Base-by-base conservation (phyloP, 2,329 filamentous ascomycete genomes). In the Onygena corvina region DNA sequence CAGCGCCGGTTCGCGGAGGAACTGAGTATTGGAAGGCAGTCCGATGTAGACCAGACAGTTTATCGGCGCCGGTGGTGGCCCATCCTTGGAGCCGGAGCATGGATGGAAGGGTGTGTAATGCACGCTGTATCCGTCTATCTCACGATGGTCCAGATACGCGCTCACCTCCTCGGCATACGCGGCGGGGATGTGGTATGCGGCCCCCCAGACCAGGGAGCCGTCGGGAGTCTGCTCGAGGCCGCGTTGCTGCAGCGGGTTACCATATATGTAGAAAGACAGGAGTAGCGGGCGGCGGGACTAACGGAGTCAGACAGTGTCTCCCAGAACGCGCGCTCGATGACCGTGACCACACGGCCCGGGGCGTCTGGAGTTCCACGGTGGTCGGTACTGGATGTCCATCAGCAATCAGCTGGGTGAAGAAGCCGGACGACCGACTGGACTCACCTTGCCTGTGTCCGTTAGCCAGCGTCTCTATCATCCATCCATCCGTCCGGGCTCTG, bases 51-150 rank as follows among this genome's bases (percentile, higher is more conserved):
- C 86, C 54, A 95, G 77, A 52, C 77, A 81, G 8, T 67, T 66
- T 52, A 76, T 72, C 4, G 71, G 65, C 30, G 35, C 18, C 21
- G 20, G 25, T 12, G 18, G 38, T 48, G 40, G 25, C 48, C 49
- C 21, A 46, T 53, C 50, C 79, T 75, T 16, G 67, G 57, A 3
- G 12, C 12, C 61, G 50, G 11, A 63, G 3, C 77, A 73, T 4
- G 83, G 80, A 59, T 89, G 74, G 65, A 96, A 95, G 0, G 84
- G 80, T 23, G 88, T 86, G 66, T 88, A 86, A 67, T 95, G 89
- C 57, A 94, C 93, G 48, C 82, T 86, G 68, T 98, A 98, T 21
- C 92, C 92, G 69, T 96, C 94, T 62, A 96, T 94, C 68, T 98
- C 92, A 40, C 92, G 83, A 56, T 95, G 90, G 66, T 96, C 89